phyloP scores from a whole-genome alignment of 2,329 filamentous ascomycete genomes.

The Claviceps sp. region DNA sequence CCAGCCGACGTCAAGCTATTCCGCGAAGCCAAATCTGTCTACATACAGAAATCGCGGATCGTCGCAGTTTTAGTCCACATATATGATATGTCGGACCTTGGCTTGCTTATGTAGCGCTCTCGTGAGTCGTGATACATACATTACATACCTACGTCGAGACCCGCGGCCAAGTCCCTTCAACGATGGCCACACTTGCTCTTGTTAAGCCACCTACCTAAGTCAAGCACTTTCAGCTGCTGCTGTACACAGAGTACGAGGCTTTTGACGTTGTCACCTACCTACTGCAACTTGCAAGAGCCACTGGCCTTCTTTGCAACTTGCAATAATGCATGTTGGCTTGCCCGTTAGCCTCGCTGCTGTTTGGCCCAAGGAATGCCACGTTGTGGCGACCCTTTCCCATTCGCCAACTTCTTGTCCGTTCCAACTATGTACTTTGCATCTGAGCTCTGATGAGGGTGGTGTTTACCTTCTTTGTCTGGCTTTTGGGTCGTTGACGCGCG shows the following conservation, averaged over 20 bases:
- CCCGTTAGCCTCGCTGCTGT: not conserved
- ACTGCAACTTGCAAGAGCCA: not conserved
- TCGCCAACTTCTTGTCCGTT: not conserved
- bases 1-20: no score
- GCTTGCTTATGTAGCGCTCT: no score
- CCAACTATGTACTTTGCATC: not conserved
- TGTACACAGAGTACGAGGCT: not conserved
- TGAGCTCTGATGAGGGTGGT: not conserved
- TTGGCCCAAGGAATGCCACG: not conserved
- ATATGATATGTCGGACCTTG: no score
- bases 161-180: not conserved
- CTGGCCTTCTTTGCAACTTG: not conserved
- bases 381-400: not conserved
- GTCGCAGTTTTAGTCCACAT: no score
- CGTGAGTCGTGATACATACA: no score
- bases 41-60: no score
- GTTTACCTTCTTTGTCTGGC: not conserved
- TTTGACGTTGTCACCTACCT: not conserved
- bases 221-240: not conserved
- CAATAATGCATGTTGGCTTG: not conserved
- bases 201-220: not conserved
- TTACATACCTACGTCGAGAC: not conserved
- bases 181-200: not conserved
- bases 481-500: not conserved
- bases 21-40: no score